Percentiles rank a stretch among this genome's conserved stretches.
Conservation (phyloP, 345 rosid species). For the Salix arbutifolia region DNA sequence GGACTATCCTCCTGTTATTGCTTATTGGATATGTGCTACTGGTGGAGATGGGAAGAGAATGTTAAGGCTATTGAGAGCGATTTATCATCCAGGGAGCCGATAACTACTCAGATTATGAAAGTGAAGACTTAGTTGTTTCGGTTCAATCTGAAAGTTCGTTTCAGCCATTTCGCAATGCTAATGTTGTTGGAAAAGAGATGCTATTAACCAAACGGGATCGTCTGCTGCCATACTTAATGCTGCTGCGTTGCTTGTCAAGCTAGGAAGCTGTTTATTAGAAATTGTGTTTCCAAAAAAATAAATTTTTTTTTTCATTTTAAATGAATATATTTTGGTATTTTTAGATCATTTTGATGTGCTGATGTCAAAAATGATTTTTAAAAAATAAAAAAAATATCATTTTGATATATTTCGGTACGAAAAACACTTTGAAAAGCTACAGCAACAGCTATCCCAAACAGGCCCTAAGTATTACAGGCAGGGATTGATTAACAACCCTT, state of each 20-base stretch:
- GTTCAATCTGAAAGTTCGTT: slow-evolving; percentile 21
- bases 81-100: slow-evolving; percentile 38
- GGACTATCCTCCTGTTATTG: slow-evolving; percentile 33
- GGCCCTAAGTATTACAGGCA: too few species aligned
- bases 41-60: slow-evolving; percentile 35
- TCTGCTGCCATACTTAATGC: slow-evolving; percentile 37
- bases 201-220: slow-evolving; percentile 26
- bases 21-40: slow-evolving; percentile 35
- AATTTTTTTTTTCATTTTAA: too few species aligned
- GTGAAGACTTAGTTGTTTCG: slow-evolving; percentile 9
- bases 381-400: too few species aligned
- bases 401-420: too few species aligned
- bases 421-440: too few species aligned
- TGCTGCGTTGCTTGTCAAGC: slow-evolving; percentile 38
- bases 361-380: too few species aligned
- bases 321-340: too few species aligned
- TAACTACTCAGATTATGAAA: slow-evolving; percentile 27
- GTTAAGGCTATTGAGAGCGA: slow-evolving; percentile 30
- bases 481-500: background rate
- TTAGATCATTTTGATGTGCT: too few species aligned
- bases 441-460: too few species aligned
- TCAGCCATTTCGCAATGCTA: slow-evolving; percentile 27
- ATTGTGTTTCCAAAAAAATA: too few species aligned
- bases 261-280: too few species aligned
- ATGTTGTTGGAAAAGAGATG: slow-evolving; percentile 34